phyloP scores from a whole-genome alignment of 257 asterid species.

The Plantago elongata region DNA sequence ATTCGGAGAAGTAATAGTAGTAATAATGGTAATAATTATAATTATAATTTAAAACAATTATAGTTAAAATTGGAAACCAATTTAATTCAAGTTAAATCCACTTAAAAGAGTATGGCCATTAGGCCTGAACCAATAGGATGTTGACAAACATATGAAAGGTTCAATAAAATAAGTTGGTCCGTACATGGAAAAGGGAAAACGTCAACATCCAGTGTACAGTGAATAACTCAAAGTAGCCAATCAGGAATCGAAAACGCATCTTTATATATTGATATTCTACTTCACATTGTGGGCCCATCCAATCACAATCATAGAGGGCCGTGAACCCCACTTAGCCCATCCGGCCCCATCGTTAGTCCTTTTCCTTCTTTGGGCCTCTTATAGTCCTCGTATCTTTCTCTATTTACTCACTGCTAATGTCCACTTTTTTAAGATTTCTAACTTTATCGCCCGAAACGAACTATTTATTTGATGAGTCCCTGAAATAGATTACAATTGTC shows the following conservation, averaged over 20 bases:
- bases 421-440: not conserved
- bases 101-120: too few species aligned
- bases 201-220: conserved; percentile 21
- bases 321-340: not conserved
- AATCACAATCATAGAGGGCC: conserved; percentile 2
- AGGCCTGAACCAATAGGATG: too few species aligned
- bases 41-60: too few species aligned
- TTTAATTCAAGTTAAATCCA: too few species aligned
- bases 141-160: too few species aligned
- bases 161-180: conserved; percentile 5
- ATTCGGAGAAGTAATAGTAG: too few species aligned
- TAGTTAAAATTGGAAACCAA: too few species aligned
- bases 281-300: conserved; percentile 8
- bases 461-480: not conserved
- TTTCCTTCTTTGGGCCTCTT: not conserved
- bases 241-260: conserved; percentile 44
- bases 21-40: too few species aligned
- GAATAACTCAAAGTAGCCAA: conserved; percentile 30
- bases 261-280: conserved; percentile 11
- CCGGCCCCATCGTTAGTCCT: not conserved
- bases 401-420: conserved; percentile 3
- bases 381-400: conserved; percentile 12
- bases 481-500: too few species aligned
- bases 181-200: conserved; percentile 28
- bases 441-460: too few species aligned